Evolutionary conservation across 352 stramenopile species (phyloP).

Genomic region (Globisporangium uncinulatum): DNA sequence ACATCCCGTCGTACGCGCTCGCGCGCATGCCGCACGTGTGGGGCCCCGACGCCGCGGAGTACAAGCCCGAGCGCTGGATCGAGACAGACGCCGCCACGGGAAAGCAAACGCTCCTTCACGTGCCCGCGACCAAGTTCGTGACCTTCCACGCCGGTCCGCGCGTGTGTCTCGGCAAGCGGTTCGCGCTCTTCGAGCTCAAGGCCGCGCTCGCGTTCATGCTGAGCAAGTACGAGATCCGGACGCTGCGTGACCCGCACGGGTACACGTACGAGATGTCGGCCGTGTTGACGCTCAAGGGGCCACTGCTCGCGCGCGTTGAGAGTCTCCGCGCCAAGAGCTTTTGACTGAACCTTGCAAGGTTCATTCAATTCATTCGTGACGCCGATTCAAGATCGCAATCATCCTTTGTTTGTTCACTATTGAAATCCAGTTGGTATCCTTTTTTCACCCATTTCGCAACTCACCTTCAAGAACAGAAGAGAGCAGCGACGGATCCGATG

Average conservation of each 20-base stretch:
- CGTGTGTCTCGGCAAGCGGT: conserved; percentile 37
- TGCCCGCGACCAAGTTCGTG: conserved; percentile 35
- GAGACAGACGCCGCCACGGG: conserved; percentile 5
- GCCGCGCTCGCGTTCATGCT: conserved; percentile 16
- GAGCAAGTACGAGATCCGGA: conserved; percentile 1
- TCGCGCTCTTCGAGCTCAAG: conserved; percentile 16
- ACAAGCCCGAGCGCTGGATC: conserved; percentile 42
- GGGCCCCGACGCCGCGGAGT: conserved; percentile 30
- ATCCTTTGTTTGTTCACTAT: no score
- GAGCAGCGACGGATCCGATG: not conserved
- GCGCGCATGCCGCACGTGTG: conserved; percentile 28
- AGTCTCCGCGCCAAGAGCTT: conserved; percentile 5
- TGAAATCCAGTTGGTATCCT: no score
- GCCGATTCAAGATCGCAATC: no score
- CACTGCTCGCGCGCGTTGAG: conserved; percentile 2
- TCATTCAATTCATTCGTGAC: no score
- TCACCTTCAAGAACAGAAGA: no score
- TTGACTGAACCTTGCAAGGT: not conserved
- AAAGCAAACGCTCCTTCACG: conserved; percentile 5
- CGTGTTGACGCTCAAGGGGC: conserved; percentile 12
- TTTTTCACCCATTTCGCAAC: no score
- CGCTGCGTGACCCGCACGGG: conserved; percentile 18
- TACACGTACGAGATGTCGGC: conserved; percentile 14
- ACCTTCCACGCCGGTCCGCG: conserved; percentile 36
- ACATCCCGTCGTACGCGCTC: conserved; percentile 41